Evolutionary conservation across 169 alveolate genomes (phyloP).

Genomic region (Theileria orientalis): DNA sequence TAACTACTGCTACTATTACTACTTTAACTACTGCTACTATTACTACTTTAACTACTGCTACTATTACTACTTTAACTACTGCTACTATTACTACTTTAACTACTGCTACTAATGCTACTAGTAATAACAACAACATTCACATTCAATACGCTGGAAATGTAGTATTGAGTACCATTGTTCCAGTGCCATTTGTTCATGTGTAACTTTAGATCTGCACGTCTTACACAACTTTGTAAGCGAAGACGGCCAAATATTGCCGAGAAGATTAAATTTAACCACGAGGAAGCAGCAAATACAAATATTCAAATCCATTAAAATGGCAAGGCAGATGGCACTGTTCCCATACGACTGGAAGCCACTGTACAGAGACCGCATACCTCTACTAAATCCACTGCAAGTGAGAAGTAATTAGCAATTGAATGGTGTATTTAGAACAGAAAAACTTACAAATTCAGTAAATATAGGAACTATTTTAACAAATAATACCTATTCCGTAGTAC

Average conservation of each 20-base stretch:
- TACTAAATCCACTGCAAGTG: conserved; percentile 76
- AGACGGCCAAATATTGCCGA: conserved; percentile 79
- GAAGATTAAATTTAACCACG: conserved; percentile 78
- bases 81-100: neutral
- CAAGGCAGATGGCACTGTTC: conserved; percentile 80
- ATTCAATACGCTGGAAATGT: conserved; percentile 6
- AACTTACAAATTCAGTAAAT: no score
- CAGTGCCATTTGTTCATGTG: neutral
- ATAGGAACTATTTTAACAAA: no score
- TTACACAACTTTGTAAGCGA: conserved; percentile 79
- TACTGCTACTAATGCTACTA: no score
- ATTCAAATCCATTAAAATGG: conserved; percentile 77
- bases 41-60: no score
- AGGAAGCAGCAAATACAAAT: conserved; percentile 79
- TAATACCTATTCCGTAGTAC: conserved; percentile 67
- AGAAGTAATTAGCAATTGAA: neutral
- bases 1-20: no score
- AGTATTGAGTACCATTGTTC: no score
- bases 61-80: no score
- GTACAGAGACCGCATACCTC: conserved; percentile 73
- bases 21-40: no score
- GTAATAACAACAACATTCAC: neutral
- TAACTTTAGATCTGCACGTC: conserved; percentile 69
- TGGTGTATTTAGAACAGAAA: no score
- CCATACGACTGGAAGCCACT: conserved; percentile 82